Evolutionary conservation across 1,284 basidiomycete species (phyloP), one percentile per base, ranked within the genome.

Genomic region (Cystobasidium pallidum): DNA sequence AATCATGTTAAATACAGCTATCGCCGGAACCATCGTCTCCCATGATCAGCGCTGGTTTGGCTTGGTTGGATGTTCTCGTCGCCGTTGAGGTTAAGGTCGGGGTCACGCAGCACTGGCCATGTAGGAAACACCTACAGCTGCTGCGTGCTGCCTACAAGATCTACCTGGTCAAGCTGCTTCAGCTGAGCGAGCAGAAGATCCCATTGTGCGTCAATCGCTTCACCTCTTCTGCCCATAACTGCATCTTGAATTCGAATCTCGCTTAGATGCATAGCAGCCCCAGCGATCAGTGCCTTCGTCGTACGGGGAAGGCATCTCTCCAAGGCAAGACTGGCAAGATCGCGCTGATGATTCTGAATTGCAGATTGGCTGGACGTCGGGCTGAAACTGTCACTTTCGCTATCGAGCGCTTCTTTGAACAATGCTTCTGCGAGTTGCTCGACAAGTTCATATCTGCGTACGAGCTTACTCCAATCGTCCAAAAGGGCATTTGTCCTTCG

Each of bases 131-230:
- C n/a, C n/a, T 51, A 15, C 26, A 2, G 6, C 21, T 24, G 24
- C 49, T 28, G n/a, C 21, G 7, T 24, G 30, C 36, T 57, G 15
- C n/a, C 3, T 32, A 64, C 45, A 6, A 24, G 26, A n/a, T 64
- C 45, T 19, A 51, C 39, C 19, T 52, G 47, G 26, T 47, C 45
- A 11, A 49, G 62, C 32, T 64, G 47, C n/a, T 64, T 43, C 4
- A 64, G 30, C 45, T 64, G 62, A 30, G 62, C 62, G 6, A 64
- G 28, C 19, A 64, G 47, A 36, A 64, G 32, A 15, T 30, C n/a
- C 62, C 62, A 64, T n/a, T 64, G 24, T 0, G 19, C 17, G 15
- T 49, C 19, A 8, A 64, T 10, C 17, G n/a, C 21, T 30, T 51
- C 3, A n/a, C n/a, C 43, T 17, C 47, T 26, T 51, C 11, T 24